Base-by-base conservation (phyloP, 2,329 filamentous ascomycete species). In the Fusarium sp. region DNA sequence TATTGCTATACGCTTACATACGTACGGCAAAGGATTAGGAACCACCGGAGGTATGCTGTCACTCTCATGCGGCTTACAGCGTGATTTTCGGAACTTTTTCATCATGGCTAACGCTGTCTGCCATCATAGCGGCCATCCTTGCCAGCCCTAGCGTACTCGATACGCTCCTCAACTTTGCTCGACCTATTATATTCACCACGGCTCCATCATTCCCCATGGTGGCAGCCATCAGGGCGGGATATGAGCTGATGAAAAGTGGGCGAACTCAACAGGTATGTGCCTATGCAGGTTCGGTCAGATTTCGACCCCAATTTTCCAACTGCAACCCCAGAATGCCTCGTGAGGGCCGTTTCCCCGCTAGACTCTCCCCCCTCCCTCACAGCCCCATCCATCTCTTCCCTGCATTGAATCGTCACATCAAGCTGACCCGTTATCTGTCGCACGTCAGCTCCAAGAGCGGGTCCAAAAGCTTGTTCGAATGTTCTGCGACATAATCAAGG, bases 401-500 rank as follows among this genome's bases (percentile, higher is more conserved):
- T 25, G 25, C 25, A 25, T 25, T 25, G 25, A 9, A 25, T 8
- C 25, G 5, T 25, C 7, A 9, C 25, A 25, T 25, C 8, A 29
- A 29, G 36, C 36, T 39, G 36, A 39, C 36, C 36, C 11, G n/a
- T 7, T 20, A 13, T 39, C 7, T 39, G 9, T 39, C 11, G 36
- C n/a, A 39, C n/a, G 9, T 10, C 14, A 46, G 43, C 43, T 37
- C 3, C 46, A 49, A 10, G 46, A 37, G 11, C 21, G 35, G 8
- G 33, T 49, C 33, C 33, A 49, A 27, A 21, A 49, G 21, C 46
- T 49, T 37, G 46, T 49, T 18, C 33, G 21, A 20, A 36, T 25
- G 35, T 49, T 49, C n/a, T 27, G 31, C 23, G 46, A 49, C 31
- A 27, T 36, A 18, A 37, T 49, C 46, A 49, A 14, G 20, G 46